A percentile compares a stretch with the other conserved stretches of the same genome.
Evolutionary conservation across 352 stramenopile species (phyloP).

Genomic region (Phytophthora ohioensis): DNA sequence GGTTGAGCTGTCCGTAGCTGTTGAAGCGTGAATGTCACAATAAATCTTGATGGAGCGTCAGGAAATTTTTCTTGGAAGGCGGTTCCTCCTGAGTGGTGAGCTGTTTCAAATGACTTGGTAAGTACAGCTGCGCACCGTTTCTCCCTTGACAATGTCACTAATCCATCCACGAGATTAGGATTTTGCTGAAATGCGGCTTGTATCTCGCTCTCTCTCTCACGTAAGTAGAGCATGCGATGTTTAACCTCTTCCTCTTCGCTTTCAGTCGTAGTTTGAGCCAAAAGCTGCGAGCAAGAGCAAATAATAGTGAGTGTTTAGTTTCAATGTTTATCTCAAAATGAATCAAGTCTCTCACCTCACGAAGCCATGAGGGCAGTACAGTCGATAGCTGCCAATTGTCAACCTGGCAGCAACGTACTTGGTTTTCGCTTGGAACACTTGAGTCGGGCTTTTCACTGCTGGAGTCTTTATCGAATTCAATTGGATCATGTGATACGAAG

Average conservation of each 20-base stretch:
- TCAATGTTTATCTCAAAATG: neutral
- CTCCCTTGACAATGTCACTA: slow-evolving; percentile 28
- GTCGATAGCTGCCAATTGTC: slow-evolving; percentile 29
- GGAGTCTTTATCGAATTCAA: neutral
- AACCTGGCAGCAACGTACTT: slow-evolving; percentile 18
- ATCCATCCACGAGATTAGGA: slow-evolving; percentile 13
- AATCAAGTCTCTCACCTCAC: slow-evolving; percentile 22
- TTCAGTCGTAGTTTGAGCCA: slow-evolving; percentile 29
- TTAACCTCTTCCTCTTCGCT: slow-evolving; percentile 27
- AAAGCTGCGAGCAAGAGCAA: slow-evolving; percentile 16
- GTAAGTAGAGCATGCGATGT: slow-evolving; percentile 20
- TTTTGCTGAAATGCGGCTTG: slow-evolving; percentile 29
- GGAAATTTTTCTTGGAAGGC: slow-evolving; percentile 27
- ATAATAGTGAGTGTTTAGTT: neutral
- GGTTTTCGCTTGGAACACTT: neutral
- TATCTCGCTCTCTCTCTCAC: slow-evolving; percentile 22
- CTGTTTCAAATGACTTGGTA: slow-evolving; percentile 21
- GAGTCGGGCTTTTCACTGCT: neutral
- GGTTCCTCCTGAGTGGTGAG: slow-evolving; percentile 3
- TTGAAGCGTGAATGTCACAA: slow-evolving; percentile 33
- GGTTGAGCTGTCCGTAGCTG: slow-evolving; percentile 16
- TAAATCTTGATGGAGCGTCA: slow-evolving; percentile 26
- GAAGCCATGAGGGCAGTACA: slow-evolving; percentile 28
- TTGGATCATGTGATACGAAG: slow-evolving; percentile 28
- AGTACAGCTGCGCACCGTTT: slow-evolving; percentile 21